Percentiles rank a stretch among this genome's conserved stretches.
Conservation (phyloP, 345 rosid species). For the Jatropha curcas region DNA sequence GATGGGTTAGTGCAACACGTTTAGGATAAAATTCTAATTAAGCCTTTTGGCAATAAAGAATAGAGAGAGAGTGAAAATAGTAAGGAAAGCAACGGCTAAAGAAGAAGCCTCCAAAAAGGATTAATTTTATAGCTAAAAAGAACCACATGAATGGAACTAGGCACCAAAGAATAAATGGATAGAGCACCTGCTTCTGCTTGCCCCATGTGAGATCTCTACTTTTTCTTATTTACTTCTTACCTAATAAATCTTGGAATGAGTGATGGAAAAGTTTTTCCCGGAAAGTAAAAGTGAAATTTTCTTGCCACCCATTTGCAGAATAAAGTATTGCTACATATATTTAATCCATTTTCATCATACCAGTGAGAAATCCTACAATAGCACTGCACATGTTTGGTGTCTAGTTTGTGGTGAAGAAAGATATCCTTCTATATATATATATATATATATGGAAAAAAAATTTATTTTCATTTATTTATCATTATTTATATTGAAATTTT, state of each 20-base stretch:
- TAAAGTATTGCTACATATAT: no score
- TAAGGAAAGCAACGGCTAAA: not conserved
- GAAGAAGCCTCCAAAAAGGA: constrained; percentile 23
- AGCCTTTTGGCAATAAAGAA: not conserved
- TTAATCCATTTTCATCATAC: no score
- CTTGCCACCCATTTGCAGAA: not conserved
- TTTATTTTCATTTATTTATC: no score
- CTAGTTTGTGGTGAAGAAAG: no score
- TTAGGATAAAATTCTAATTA: constrained; percentile 8
- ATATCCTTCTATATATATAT: no score
- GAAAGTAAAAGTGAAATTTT: constrained; percentile 18
- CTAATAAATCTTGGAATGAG: constrained; percentile 23
- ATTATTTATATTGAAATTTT: no score
- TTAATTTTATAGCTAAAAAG: not conserved
- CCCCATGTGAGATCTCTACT: constrained; percentile 15
- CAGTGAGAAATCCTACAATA: no score
- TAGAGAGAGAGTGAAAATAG: not conserved
- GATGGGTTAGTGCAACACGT: constrained; percentile 20
- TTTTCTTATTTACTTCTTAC: not conserved
- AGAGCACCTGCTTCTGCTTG: constrained; percentile 25
- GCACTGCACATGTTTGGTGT: no score
- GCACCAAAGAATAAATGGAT: constrained; percentile 36
- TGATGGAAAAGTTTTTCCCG: constrained; percentile 17
- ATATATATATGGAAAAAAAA: no score
- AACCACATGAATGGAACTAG: constrained; percentile 20